These are phyloP conservation scores for Xylaria sp. DNA, from an alignment of 2,329 filamentous ascomycete genomes.

Conservation along the genomic window DNA sequence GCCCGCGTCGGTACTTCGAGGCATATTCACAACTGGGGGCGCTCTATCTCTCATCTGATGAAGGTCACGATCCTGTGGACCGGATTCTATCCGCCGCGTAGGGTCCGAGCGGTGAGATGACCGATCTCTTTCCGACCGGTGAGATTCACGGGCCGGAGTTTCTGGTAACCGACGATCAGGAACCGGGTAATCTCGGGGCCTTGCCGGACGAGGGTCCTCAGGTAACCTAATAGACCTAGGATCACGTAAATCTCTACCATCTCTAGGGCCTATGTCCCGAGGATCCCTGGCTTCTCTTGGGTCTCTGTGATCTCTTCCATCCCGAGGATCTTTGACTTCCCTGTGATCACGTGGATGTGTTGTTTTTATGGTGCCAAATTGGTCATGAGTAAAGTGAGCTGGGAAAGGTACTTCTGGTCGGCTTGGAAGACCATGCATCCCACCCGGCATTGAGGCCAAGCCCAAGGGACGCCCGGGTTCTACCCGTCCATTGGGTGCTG, in stretches of 20 bases:
- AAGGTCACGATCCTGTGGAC: conserved; percentile 54
- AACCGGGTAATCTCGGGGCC: conserved; percentile 55
- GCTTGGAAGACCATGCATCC: conserved; percentile 61
- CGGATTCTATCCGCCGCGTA: conserved; percentile 47
- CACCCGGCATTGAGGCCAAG: conserved; percentile 43
- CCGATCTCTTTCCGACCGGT: conserved; percentile 56
- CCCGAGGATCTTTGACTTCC: conserved; percentile 50
- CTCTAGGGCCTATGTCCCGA: conserved; percentile 52
- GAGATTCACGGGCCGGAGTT: conserved; percentile 49
- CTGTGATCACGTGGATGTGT: conserved; percentile 48
- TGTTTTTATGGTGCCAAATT: conserved; percentile 56
- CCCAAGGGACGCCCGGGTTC: conserved; percentile 50
- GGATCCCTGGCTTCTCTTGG: conserved; percentile 54
- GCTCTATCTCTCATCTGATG: conserved; percentile 51
- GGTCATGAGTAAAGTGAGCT: conserved; percentile 59
- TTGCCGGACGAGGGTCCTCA: conserved; percentile 56
- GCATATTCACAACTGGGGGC: conserved; percentile 37
- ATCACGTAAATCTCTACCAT: conserved; percentile 50
- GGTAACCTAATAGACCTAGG: conserved; percentile 52
- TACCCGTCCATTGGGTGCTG: conserved; percentile 43
- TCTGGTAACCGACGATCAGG: conserved; percentile 59
- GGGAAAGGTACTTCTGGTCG: conserved; percentile 69
- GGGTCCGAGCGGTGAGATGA: conserved; percentile 46
- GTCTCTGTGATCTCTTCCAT: conserved; percentile 46
- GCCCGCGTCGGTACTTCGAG: conserved; percentile 45